Conservation (phyloP, 257 asterid genomes). For the Solanum rostratum region DNA sequence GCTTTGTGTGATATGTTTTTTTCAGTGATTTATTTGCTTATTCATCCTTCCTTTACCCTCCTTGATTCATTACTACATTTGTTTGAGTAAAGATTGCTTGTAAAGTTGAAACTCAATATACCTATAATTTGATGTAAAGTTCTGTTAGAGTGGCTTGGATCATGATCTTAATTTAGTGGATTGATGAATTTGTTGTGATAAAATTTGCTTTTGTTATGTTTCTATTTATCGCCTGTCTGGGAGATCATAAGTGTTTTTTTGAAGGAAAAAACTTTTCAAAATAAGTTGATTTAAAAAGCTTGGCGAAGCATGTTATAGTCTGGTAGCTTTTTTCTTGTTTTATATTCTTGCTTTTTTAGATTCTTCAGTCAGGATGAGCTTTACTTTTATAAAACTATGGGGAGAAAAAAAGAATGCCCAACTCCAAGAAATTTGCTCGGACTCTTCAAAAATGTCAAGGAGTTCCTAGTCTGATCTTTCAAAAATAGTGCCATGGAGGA, state of each 20-base stretch:
- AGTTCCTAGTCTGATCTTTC: neutral
- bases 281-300: too few relatives aligned
- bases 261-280: neutral
- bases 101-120: neutral
- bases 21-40: neutral
- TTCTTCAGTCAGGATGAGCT: neutral
- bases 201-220: neutral
- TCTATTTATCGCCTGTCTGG: neutral
- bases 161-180: neutral
- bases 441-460: neutral
- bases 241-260: neutral
- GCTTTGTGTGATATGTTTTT: neutral
- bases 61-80: neutral
- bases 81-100: constrained; percentile 1
- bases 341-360: neutral
- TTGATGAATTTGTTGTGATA: neutral
- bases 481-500: neutral
- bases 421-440: neutral
- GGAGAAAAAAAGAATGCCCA: neutral
- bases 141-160: neutral
- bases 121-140: neutral
- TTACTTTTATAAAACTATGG: neutral
- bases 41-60: neutral
- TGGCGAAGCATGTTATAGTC: too few relatives aligned
- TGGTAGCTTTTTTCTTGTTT: neutral